Evolutionary conservation across 768 basidiomycete species (phyloP), one percentile per base, ranked within the genome.

Genomic region (Vararia minispora): DNA sequence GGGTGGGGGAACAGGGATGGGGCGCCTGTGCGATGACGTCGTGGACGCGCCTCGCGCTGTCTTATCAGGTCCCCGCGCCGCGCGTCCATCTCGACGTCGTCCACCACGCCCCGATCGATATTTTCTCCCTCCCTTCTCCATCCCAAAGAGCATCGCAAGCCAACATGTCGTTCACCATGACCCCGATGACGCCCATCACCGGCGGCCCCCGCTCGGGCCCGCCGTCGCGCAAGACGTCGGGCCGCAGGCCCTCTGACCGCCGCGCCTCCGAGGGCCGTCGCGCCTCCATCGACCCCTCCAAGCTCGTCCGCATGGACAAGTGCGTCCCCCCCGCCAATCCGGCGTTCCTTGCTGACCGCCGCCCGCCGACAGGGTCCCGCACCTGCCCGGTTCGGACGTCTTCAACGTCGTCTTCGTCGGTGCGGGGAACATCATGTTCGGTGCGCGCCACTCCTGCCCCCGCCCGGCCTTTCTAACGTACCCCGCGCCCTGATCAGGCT

Each of bases 391-490:
- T 12, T 60, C 74, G 33, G 74, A 82, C 48, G 69, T 80, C 53
- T 95, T 95, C 71, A 94, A 95, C 58, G 79, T 98, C 38, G 76
- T 94, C 57, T 91, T 94, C 60, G 68, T 98, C 49, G 92, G 92
- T 35, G 92, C 92, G 20, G 92, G 91, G 12, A 94, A 95, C 63
- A 92, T 97, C 64, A 95, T 95, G 90, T 98, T 98, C 56, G 92
- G 91, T 76, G 37, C 40, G 62, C 42, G 25, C 25, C 22, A n/a
- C 30, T 33, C 29, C 43, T 35, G 29, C 25, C 33, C 31, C 37
- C 21, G 5, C 21, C 25, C 43, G 28, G 11, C 31, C 14, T 17
- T 41, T 26, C 40, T 43, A 23, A 40, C 45, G 33, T 29, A 18
- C 33, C 23, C 28, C 25, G 14, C 10, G 10, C 21, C 20, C 25